Base-by-base conservation (phyloP, 2,329 filamentous ascomycete species). In the Fusarium transvaalense region DNA sequence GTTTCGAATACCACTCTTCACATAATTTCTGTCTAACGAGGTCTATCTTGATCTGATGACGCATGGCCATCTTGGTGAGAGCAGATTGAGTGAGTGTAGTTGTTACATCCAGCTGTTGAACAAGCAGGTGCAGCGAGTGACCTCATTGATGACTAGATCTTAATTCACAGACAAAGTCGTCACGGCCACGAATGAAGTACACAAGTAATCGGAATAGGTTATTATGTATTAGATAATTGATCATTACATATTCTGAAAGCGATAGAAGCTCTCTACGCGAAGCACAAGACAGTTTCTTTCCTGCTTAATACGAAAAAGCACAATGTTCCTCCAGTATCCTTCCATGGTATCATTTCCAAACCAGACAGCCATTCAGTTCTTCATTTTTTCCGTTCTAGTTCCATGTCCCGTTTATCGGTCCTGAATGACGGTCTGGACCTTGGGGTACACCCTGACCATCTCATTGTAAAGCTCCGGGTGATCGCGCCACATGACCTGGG, bases 391-490 rank as follows among this genome's bases (percentile, higher is more conserved):
- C n/a, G 2, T 12, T 38, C 2, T 9, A 21, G 6, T 2, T 10
- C 6, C 6, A n/a, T 1, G 6, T 13, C 21, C 10, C 13, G n/a
- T 23, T 71, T 27, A 75, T 12, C 58, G 58, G 10, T 74, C 64
- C 6, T 64, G 90, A 62, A 96, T 92, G 23, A 91, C 90, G 74
- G 91, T 83, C 81, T 96, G 92, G 6, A 97, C 91, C 66, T 91
- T 88, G 10, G 94, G 94, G 76, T 97, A 97, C 15, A 97, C 89
- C 52, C 85, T 81, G 2, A 97, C 84, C 88, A 98, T 91, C 65
- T 88, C 85, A 17, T 89, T 82, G 78, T 95, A 97, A 46, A 98
- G 80, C 64, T 97, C 93, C 0, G 90, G 89, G 78, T 97, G 94
- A 58, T 96, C 90, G 41, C 87, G 84, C 76, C 93, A 91, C 82